A percentile compares a stretch with the other conserved stretches of the same genome.
Evolutionary conservation across 2,329 filamentous ascomycete species (phyloP).

Genomic region (Penicillium sp.): DNA sequence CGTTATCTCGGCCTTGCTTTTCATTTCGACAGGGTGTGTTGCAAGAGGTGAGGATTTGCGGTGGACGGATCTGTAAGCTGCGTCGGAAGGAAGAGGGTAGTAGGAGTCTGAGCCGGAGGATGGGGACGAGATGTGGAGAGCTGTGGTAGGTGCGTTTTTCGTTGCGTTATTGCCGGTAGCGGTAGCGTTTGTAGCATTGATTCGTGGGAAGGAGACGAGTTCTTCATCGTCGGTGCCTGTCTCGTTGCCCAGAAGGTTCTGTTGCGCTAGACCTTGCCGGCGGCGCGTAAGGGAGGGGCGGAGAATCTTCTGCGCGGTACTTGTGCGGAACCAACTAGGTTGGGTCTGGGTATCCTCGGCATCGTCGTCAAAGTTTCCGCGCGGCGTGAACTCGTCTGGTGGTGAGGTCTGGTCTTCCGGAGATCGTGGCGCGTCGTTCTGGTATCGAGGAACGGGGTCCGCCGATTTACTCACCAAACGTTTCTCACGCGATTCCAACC

Average conservation of each 20-base stretch:
- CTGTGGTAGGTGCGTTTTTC: conserved; percentile 17
- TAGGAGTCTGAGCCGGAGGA: conserved; percentile 65
- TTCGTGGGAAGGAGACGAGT: conserved; percentile 61
- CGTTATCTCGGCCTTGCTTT: conserved; percentile 43
- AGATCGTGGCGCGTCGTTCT: conserved; percentile 9
- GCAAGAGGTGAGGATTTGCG: conserved; percentile 39
- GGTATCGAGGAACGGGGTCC: conserved; percentile 15
- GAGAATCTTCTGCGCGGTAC: conserved; percentile 15
- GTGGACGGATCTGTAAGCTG: conserved; percentile 31
- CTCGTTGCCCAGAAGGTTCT: conserved; percentile 59
- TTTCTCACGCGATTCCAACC: conserved; percentile 37
- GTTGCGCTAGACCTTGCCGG: conserved; percentile 47
- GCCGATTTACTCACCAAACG: conserved; percentile 21
- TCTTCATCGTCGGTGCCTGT: conserved; percentile 87
- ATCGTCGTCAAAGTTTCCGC: conserved; percentile 16
- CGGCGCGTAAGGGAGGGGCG: conserved; percentile 29
- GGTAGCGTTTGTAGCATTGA: conserved; percentile 36
- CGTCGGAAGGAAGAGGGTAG: conserved; percentile 48
- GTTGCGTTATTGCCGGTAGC: conserved; percentile 13
- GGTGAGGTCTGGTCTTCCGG: conserved; percentile 6
- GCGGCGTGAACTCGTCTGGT: conserved; percentile 10
- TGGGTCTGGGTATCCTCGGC: conserved; percentile 9
- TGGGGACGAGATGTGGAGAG: conserved; percentile 36
- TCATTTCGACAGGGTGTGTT: conserved; percentile 33
- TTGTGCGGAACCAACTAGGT: conserved; percentile 19